Percentiles rank a stretch among this genome's conserved stretches.
Evolutionary conservation across 73 alveolate genomes (phyloP).

Genomic region (Blepharisma japonicum): DNA sequence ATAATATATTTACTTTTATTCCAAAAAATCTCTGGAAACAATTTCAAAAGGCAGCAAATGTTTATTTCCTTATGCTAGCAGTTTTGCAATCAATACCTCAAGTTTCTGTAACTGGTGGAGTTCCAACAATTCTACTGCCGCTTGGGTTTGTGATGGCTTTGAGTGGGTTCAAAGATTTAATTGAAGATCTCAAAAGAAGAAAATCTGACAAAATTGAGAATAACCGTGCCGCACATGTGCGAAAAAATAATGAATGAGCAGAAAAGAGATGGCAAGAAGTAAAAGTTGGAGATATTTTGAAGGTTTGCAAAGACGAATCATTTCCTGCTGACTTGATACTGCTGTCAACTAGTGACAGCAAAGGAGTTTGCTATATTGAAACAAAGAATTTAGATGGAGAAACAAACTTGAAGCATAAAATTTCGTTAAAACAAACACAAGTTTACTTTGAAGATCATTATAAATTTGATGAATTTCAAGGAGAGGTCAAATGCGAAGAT

Average conservation of each 20-base stretch:
- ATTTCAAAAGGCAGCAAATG: slow-evolving; percentile 75
- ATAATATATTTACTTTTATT: slow-evolving; percentile 71
- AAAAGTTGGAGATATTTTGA: slow-evolving; percentile 50
- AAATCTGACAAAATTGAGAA: slow-evolving; percentile 16
- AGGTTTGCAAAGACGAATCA: slow-evolving; percentile 63
- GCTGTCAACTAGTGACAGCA: slow-evolving; percentile 83
- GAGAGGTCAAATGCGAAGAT: slow-evolving; percentile 47
- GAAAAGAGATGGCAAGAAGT: slow-evolving; percentile 8
- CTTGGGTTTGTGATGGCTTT: slow-evolving; percentile 8
- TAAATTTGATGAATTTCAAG: slow-evolving; percentile 13
- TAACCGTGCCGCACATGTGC: slow-evolving; percentile 36
- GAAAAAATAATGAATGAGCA: slow-evolving; percentile 29
- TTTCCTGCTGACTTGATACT: slow-evolving; percentile 98
- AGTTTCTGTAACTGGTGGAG: slow-evolving; percentile 15
- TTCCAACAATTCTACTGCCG: slow-evolving; percentile 3
- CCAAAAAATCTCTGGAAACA: slow-evolving; percentile 77
- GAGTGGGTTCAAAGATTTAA: slow-evolving; percentile 8
- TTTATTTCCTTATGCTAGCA: slow-evolving; percentile 74
- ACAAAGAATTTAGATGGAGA: slow-evolving; percentile 96
- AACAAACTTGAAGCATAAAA: slow-evolving; percentile 94
- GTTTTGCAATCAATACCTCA: slow-evolving; percentile 56
- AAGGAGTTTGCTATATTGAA: slow-evolving; percentile 93
- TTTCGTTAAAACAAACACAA: slow-evolving; percentile 34
- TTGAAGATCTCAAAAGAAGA: slow-evolving; percentile 19
- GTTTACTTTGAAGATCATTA: background rate